Evolutionary conservation across 768 basidiomycete genomes (phyloP), one percentile per base, ranked within the genome.

Genomic region (Hortiboletus campestris): DNA sequence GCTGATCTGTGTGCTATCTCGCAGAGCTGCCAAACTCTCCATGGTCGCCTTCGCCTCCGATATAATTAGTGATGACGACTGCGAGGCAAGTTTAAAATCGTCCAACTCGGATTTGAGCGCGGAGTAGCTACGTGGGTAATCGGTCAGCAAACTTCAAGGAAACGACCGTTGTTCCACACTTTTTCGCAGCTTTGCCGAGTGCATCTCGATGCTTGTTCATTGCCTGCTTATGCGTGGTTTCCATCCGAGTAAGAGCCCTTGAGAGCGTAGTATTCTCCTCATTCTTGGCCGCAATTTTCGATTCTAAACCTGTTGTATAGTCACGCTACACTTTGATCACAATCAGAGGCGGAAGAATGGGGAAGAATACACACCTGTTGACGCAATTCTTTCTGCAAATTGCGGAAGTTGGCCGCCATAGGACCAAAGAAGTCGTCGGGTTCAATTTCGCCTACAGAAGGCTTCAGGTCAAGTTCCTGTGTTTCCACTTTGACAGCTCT

Each of bases 31-130:
- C 9, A 72, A 49, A 48, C 66, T 70, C 8, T 67, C 64, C 58
- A 64, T 67, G 12, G 66, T 57, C 29, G 45, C 58, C 51, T 51
- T 66, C 20, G 72, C 66, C n/a, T 68, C 65, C 6, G 51, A 55
- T 35, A 71, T 31, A 9, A 67, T 38, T 2, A 58, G 46, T 14
- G 60, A 60, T 2, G 67, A 68, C 6, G 64, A 61, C 19, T 67
- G 53, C 22, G 64, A 63, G 10, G 60, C 60, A 19, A 48, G 48
- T 43, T 67, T 71, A 9, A 76, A 57, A 13, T 60, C 49, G 36
- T 69, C 69, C 25, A 75, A 49, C 19, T 61, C 61, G 25, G 55
- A 68, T 51, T 71, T 71, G 14, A 76, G 66, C 35, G 52, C 57
- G 16, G 64, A 48, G 51, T 65, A 69, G 47, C 75, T 76, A 49